phyloP scores from a whole-genome alignment of 2,329 filamentous ascomycete species.

The Thermomyces lanuginosus region DNA sequence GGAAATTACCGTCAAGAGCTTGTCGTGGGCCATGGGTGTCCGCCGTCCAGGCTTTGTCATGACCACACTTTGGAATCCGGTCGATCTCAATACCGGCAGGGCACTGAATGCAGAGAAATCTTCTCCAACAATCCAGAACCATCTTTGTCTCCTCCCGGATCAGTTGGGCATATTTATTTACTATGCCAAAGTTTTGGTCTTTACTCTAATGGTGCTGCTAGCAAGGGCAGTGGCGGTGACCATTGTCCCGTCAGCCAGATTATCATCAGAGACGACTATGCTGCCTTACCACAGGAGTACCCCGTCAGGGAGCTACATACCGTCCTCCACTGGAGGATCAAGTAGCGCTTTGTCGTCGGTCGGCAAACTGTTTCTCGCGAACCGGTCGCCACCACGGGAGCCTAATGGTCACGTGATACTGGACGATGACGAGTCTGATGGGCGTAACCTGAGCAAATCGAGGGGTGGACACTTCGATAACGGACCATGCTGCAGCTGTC shows the following conservation, averaged over 20 bases:
- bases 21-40: conserved; percentile 94
- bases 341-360: no score
- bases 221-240: conserved; percentile 25
- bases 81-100: conserved; percentile 39
- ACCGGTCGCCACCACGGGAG: no score
- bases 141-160: conserved; percentile 79
- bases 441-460: no score
- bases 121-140: conserved; percentile 57
- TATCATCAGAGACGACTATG: conserved; percentile 8
- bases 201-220: conserved; percentile 35
- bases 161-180: conserved; percentile 69
- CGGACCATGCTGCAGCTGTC: no score
- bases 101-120: conserved; percentile 11
- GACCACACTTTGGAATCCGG: conserved; percentile 80
- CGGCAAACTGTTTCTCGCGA: no score
- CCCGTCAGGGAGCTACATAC: conserved; percentile 11
- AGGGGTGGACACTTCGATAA: no score
- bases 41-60: conserved; percentile 73
- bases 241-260: conserved; percentile 10
- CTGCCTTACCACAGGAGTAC: conserved; percentile 12
- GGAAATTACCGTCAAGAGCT: conserved; percentile 90
- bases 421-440: no score
- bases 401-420: no score
- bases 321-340: no score
- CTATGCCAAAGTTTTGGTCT: conserved; percentile 49